Evolutionary conservation across 2,329 filamentous ascomycete species (phyloP).

Genomic region (Fusarium humuli): DNA sequence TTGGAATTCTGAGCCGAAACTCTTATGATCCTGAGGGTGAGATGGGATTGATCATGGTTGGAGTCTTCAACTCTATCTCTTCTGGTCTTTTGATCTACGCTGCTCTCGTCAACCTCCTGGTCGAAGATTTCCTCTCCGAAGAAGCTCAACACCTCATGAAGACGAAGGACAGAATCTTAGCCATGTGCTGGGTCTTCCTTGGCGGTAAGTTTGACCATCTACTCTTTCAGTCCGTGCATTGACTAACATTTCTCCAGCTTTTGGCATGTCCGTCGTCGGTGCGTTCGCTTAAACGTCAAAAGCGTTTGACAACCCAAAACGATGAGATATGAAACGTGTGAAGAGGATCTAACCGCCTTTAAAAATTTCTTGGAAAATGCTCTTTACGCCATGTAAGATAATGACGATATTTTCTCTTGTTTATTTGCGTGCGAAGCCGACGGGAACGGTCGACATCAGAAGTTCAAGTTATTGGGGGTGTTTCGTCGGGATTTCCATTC

Average conservation of each 20-base stretch:
- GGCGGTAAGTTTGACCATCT: slow-evolving; percentile 57
- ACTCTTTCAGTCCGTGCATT: neutral
- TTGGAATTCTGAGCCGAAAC: slow-evolving; percentile 67
- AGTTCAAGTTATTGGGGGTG: neutral
- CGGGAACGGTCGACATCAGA: neutral
- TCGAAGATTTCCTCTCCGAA: slow-evolving; percentile 73
- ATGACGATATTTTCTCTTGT: slow-evolving; percentile 1
- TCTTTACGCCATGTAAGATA: slow-evolving; percentile 1
- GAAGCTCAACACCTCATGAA: slow-evolving; percentile 63
- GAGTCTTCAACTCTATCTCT: slow-evolving; percentile 74
- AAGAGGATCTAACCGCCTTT: neutral
- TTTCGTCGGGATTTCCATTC: slow-evolving; percentile 4
- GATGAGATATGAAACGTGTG: neutral
- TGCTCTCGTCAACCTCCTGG: slow-evolving; percentile 71
- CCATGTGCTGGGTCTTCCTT: slow-evolving; percentile 63
- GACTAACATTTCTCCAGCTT: slow-evolving; percentile 18
- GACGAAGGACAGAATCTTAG: slow-evolving; percentile 64
- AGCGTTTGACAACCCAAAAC: slow-evolving; percentile 14
- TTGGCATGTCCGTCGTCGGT: slow-evolving; percentile 37
- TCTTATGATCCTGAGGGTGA: slow-evolving; percentile 72
- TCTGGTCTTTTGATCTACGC: slow-evolving; percentile 72
- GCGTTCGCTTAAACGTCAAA: slow-evolving; percentile 27
- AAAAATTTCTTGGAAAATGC: too few relatives aligned
- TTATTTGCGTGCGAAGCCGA: neutral
- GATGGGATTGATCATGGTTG: slow-evolving; percentile 72